Percentiles rank a stretch among this genome's conserved stretches.
These are phyloP conservation scores for Aciculosporium take DNA, from an alignment of 2,329 filamentous ascomycete genomes.

Conservation along the genomic window DNA sequence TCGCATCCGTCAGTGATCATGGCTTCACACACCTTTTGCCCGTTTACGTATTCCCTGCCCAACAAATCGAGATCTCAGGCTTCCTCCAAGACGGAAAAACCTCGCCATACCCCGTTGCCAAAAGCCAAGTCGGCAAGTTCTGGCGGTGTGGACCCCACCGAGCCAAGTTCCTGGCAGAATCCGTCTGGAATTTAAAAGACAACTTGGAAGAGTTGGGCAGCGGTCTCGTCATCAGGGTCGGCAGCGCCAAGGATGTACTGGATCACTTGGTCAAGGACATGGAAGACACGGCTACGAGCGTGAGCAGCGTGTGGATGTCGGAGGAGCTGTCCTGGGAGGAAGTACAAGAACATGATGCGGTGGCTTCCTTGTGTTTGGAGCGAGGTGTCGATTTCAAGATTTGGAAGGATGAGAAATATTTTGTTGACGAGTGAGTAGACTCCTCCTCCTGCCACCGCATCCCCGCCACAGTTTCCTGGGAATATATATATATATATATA, in stretches of 20 bases:
- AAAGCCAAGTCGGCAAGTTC: conserved; percentile 49
- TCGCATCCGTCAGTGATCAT: conserved; percentile 33
- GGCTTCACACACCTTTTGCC: conserved; percentile 57
- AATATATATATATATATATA: no score
- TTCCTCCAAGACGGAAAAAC: conserved; percentile 42
- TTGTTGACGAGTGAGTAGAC: conserved; percentile 63
- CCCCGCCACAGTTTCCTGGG: not conserved
- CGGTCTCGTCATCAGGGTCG: conserved; percentile 49
- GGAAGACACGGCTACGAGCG: conserved; percentile 23
- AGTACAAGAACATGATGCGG: conserved; percentile 43
- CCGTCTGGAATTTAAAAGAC: conserved; percentile 57
- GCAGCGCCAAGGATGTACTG: conserved; percentile 44
- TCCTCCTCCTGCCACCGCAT: not conserved
- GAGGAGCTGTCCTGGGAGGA: conserved; percentile 58
- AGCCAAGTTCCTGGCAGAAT: conserved; percentile 57
- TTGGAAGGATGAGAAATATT: conserved; percentile 66
- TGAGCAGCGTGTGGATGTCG: conserved; percentile 61
- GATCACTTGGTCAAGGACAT: conserved; percentile 39
- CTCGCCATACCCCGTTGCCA: conserved; percentile 56
- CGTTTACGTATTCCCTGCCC: conserved; percentile 52
- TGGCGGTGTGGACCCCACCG: conserved; percentile 63
- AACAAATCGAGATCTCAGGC: conserved; percentile 62
- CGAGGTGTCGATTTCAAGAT: conserved; percentile 45
- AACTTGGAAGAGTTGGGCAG: conserved; percentile 44
- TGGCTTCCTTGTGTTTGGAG: conserved; percentile 38